Percentiles rank a stretch among this genome's conserved stretches.
phyloP scores from a whole-genome alignment of 2,329 filamentous ascomycete genomes.

The Podosphaera aphanis region DNA sequence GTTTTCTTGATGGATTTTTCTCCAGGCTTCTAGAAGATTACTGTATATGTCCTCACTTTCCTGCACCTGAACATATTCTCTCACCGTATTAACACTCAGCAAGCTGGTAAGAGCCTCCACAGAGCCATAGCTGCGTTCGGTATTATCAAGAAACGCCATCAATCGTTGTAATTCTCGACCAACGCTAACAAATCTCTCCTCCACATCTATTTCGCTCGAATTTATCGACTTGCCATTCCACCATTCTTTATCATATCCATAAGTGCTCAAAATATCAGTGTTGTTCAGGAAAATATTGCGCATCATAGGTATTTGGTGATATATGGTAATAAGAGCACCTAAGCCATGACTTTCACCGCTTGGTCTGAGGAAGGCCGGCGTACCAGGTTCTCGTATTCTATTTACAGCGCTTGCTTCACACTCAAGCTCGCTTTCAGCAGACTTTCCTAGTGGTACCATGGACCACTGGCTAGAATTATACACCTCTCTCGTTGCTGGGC shows the following conservation, averaged over 20 bases:
- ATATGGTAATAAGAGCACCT: slow-evolving; percentile 31
- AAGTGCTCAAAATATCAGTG: slow-evolving; percentile 21
- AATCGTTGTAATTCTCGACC: slow-evolving; percentile 33
- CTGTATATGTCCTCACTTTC: slow-evolving; percentile 12
- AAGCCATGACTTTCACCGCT: slow-evolving; percentile 17
- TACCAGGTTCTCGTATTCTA: slow-evolving; percentile 21
- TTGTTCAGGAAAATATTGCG: slow-evolving; percentile 29
- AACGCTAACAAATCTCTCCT: slow-evolving; percentile 7
- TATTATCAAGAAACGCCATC: slow-evolving; percentile 37
- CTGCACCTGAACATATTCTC: slow-evolving; percentile 3
- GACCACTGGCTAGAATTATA: slow-evolving; percentile 35
- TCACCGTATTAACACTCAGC: not conserved
- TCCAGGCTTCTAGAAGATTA: slow-evolving; percentile 11
- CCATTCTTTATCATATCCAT: slow-evolving; percentile 34
- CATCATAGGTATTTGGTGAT: slow-evolving; percentile 33
- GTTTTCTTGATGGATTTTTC: slow-evolving; percentile 4
- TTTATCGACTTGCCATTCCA: slow-evolving; percentile 33
- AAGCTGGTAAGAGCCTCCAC: slow-evolving; percentile 22
- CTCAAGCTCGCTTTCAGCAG: slow-evolving; percentile 13
- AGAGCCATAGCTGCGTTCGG: slow-evolving; percentile 35
- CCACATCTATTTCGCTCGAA: slow-evolving; percentile 3
- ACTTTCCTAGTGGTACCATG: slow-evolving; percentile 24
- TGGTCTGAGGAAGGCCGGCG: slow-evolving; percentile 31
- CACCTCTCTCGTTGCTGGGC: slow-evolving; percentile 30
- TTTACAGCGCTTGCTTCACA: slow-evolving; percentile 18